Evolutionary conservation across 2,329 filamentous ascomycete species (phyloP).

Genomic region (Cladophialophora carrionii): DNA sequence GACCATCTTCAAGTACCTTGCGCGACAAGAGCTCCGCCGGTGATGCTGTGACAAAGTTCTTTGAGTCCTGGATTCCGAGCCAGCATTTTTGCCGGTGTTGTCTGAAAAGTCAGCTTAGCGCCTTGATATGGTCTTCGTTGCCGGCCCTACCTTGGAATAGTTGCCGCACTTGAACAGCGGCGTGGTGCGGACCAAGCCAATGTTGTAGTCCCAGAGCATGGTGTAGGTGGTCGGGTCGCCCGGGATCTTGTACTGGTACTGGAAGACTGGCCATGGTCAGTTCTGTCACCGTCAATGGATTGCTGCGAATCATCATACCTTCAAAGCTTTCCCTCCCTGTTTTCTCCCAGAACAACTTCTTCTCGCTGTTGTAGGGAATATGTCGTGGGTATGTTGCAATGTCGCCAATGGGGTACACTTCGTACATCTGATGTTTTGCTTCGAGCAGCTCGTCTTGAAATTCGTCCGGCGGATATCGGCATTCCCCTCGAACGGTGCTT

Average conservation of each 20-base stretch:
- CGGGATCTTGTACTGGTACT: slow-evolving; percentile 78
- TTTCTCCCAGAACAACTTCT: slow-evolving; percentile 83
- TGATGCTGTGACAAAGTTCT: slow-evolving; percentile 92
- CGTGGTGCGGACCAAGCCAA: slow-evolving; percentile 90
- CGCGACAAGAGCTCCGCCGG: slow-evolving; percentile 83
- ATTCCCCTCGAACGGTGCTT: slow-evolving; percentile 64
- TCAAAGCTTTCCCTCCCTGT: slow-evolving; percentile 88
- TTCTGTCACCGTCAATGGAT: slow-evolving; percentile 18
- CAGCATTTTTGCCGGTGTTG: slow-evolving; percentile 81
- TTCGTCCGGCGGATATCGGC: slow-evolving; percentile 77
- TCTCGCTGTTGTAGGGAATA: slow-evolving; percentile 93
- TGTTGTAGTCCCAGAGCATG: slow-evolving; percentile 97
- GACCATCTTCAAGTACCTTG: slow-evolving; percentile 66
- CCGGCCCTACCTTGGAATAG: slow-evolving; percentile 73
- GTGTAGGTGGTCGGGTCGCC: slow-evolving; percentile 68
- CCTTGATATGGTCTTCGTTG: slow-evolving; percentile 2
- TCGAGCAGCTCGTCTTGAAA: slow-evolving; percentile 61
- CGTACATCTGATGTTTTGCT: slow-evolving; percentile 64
- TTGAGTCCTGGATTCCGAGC: slow-evolving; percentile 77
- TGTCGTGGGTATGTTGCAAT: slow-evolving; percentile 68
- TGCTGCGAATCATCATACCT: slow-evolving; percentile 58
- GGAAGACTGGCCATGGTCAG: slow-evolving; percentile 64
- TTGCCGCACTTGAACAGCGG: slow-evolving; percentile 90
- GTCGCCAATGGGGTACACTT: slow-evolving; percentile 66
- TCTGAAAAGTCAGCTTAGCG: slow-evolving; percentile 57